Conservation (phyloP, 1,284 basidiomycete genomes). For the Microstroma glucosiphilum region DNA sequence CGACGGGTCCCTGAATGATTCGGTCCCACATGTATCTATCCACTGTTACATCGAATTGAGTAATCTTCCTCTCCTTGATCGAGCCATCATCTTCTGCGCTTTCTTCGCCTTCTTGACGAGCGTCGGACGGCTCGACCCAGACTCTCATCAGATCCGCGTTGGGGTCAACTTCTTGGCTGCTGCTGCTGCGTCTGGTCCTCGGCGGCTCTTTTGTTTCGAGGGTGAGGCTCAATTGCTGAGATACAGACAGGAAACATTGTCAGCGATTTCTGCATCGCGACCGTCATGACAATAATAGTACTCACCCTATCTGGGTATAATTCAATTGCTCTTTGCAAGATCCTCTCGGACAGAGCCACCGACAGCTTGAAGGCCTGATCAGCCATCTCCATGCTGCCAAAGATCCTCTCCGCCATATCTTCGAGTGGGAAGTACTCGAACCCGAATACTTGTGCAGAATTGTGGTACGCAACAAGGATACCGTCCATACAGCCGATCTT, state of each 20-base stretch:
- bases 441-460: conserved; percentile 78
- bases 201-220: background rate
- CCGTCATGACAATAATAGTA: too few species aligned
- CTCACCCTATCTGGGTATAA: conserved; percentile 59
- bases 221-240: background rate
- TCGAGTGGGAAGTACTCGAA: conserved; percentile 76
- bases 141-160: background rate
- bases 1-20: conserved; percentile 38
- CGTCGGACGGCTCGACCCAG: background rate
- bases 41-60: conserved; percentile 37
- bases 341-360: conserved; percentile 65
- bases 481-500: conserved; percentile 98
- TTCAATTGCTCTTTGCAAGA: conserved; percentile 61
- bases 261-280: too few species aligned
- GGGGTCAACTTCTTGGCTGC: background rate
- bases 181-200: conserved; percentile 1
- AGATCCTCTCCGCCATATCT: conserved; percentile 80
- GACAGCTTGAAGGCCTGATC: conserved; percentile 72
- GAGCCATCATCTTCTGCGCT: background rate
- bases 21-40: conserved; percentile 41
- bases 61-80: conserved; percentile 15
- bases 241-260: too few species aligned
- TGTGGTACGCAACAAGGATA: conserved; percentile 90
- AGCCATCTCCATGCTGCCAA: conserved; percentile 63
- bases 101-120: background rate